phyloP scores from a whole-genome alignment of 169 alveolate species.

The Babesia ovis region DNA sequence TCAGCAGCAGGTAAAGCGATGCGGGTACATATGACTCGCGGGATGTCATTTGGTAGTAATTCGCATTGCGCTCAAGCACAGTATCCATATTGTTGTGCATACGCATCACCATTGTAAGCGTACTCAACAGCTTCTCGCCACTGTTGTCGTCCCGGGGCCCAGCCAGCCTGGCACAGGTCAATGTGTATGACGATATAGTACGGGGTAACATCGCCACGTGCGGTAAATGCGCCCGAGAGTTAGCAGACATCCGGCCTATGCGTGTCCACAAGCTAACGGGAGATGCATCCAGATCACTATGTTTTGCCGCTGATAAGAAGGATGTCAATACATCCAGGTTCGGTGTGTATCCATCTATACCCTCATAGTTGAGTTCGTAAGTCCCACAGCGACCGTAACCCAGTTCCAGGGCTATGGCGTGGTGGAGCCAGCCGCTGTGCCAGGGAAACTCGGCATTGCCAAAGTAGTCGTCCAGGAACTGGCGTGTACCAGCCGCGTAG shows the following conservation, averaged over 20 bases:
- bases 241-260: constrained; percentile 48
- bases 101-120: constrained; percentile 34
- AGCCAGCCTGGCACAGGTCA: constrained; percentile 40
- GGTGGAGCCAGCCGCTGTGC: constrained; percentile 52
- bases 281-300: constrained; percentile 5
- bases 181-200: constrained; percentile 39
- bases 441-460: constrained; percentile 25
- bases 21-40: constrained; percentile 20
- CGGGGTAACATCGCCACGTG: constrained; percentile 62
- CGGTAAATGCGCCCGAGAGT: constrained; percentile 30
- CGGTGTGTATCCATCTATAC: constrained; percentile 58
- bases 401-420: constrained; percentile 56
- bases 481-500: constrained; percentile 61
- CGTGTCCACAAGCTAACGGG: constrained; percentile 34
- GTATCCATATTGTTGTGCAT: constrained; percentile 64
- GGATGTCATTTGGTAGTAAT: constrained; percentile 33
- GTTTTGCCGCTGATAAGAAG: constrained; percentile 21
- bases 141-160: constrained; percentile 2
- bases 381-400: constrained; percentile 50
- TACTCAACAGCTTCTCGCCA: constrained; percentile 41
- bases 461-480: constrained; percentile 62
- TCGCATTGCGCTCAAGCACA: constrained; percentile 46
- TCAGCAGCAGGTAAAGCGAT: constrained; percentile 26
- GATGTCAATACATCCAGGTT: constrained; percentile 51
- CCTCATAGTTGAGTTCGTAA: constrained; percentile 56